Base-by-base conservation (phyloP, 345 rosid genomes). In the Aurinia saxatilis region DNA sequence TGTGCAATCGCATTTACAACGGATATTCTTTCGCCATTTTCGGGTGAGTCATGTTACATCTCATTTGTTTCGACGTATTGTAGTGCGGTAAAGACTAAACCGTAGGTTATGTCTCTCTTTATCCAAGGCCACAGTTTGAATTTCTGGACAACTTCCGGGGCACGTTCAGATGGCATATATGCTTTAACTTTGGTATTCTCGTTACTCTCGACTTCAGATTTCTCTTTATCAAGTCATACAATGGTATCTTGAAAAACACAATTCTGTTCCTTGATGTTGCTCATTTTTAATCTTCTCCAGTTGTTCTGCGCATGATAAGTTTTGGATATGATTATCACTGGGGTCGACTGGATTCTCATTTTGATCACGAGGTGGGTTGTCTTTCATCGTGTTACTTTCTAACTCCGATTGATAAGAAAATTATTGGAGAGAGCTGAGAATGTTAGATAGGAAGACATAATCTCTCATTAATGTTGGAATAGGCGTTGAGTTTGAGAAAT, bases 111-210 rank as follows among this genome's bases (percentile, higher is more conserved):
- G 53, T 19, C 8, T 57, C 45, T 17, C 50, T 69, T 33, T 14
- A 27, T 49, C 52, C 35, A 72, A 92, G 97, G 79, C 77, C 54
- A 68, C 81, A 45, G n/a, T 92, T 83, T 85, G 70, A 76, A 56
- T 85, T 73, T 71, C 73, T 92, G 75, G 97, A 92, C 69, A 82
- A 78, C 65, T 84, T 76, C 65, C 81, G 95, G 19, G 98, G 98
- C 54, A 81, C 82, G 41, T 92, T 92, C 72, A 82, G 97, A 58
- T 92, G 97, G 98, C 97, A 92, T 61, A 92, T 89, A 64, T 89
- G 98, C 85, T 92, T 89, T 72, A 87, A 92, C 60, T 87, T 92
- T 33, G 97, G 97, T 92, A 89, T 60, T 45, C 62, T 8, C 66
- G 67, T 68, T 62, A 48, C 18, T 29, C 16, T 23, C 31, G 60